A percentile compares a stretch with the other conserved stretches of the same genome.
These are phyloP conservation scores for Homolaphlyctis polyrhiza DNA, from an alignment of 371 early-diverging fungal species.

Conservation along the genomic window DNA sequence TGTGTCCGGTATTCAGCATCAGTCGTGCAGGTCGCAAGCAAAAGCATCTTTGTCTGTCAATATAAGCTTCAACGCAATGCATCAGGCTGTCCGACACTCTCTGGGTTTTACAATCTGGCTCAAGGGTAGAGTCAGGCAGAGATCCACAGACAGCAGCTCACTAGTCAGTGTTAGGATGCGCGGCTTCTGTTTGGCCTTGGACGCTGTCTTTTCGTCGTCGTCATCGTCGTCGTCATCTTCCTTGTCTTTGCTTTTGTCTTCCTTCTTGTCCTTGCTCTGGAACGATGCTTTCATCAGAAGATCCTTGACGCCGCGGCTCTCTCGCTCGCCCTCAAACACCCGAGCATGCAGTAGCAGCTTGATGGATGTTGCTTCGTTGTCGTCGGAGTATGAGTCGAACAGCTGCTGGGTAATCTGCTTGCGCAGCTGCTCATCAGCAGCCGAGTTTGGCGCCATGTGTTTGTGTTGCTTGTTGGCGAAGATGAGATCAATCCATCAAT, in stretches of 20 bases:
- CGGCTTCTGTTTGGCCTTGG: slow-evolving; percentile 7
- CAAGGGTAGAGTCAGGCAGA: background rate
- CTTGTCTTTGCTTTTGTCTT: background rate
- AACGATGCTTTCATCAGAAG: slow-evolving; percentile 6
- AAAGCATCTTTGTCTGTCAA: background rate
- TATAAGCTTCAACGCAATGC: background rate
- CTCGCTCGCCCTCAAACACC: slow-evolving; percentile 7
- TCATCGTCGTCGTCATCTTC: background rate
- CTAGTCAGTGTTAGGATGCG: slow-evolving; percentile 1
- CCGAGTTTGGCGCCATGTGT: background rate
- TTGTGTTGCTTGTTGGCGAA: too few relatives aligned
- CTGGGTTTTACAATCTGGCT: background rate
- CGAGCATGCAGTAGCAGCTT: slow-evolving; percentile 15
- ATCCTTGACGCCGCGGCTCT: slow-evolving; percentile 7
- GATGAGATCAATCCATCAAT: too few relatives aligned
- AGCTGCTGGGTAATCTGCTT: slow-evolving; percentile 15
- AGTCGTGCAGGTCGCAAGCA: background rate
- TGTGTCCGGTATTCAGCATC: slow-evolving; percentile 5
- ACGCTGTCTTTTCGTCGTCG: background rate
- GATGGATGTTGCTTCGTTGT: background rate
- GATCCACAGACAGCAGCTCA: background rate
- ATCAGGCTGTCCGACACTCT: background rate
- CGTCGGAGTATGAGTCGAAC: slow-evolving; percentile 9
- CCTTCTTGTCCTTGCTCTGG: slow-evolving; percentile 3
- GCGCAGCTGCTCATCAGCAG: slow-evolving; percentile 10